A percentile compares a stretch with the other conserved stretches of the same genome.
Conservation (phyloP, 116 monocot species). For the Dioscorea cayenensis region DNA sequence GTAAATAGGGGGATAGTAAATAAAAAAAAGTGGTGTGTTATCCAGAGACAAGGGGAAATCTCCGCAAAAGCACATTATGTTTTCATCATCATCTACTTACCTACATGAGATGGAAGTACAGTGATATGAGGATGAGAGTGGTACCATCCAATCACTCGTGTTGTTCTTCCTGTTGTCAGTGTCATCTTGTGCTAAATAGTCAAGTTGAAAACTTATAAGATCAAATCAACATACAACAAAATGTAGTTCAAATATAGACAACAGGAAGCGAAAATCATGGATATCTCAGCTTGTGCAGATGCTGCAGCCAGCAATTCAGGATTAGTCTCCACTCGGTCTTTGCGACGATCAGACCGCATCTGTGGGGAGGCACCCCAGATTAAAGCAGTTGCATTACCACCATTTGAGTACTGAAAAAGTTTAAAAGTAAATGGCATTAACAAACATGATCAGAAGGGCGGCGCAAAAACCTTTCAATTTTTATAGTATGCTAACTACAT, state of each 20-base stretch:
- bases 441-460: neutral
- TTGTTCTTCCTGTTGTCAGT: slow-evolving; percentile 60
- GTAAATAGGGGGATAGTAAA: neutral
- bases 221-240: slow-evolving; percentile 2
- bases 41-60: neutral
- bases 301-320: slow-evolving; percentile 92
- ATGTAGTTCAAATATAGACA: slow-evolving; percentile 1
- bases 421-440: neutral
- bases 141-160: slow-evolving; percentile 99
- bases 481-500: neutral
- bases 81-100: slow-evolving; percentile 31
- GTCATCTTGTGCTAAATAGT: slow-evolving; percentile 71
- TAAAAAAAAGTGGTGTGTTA: neutral
- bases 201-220: slow-evolving; percentile 24
- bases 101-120: slow-evolving; percentile 95
- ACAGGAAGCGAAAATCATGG: slow-evolving; percentile 21
- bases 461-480: neutral
- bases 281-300: slow-evolving; percentile 96
- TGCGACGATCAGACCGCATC: slow-evolving; percentile 84
- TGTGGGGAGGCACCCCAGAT: slow-evolving; percentile 98
- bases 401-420: slow-evolving; percentile 22
- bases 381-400: slow-evolving; percentile 56
- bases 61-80: neutral
- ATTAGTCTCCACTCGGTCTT: slow-evolving; percentile 93
- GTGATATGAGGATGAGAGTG: slow-evolving; percentile 99